Percentiles rank a stretch among this genome's conserved stretches.
phyloP scores from a whole-genome alignment of 345 rosid genomes.

The Alliaria petiolata region DNA sequence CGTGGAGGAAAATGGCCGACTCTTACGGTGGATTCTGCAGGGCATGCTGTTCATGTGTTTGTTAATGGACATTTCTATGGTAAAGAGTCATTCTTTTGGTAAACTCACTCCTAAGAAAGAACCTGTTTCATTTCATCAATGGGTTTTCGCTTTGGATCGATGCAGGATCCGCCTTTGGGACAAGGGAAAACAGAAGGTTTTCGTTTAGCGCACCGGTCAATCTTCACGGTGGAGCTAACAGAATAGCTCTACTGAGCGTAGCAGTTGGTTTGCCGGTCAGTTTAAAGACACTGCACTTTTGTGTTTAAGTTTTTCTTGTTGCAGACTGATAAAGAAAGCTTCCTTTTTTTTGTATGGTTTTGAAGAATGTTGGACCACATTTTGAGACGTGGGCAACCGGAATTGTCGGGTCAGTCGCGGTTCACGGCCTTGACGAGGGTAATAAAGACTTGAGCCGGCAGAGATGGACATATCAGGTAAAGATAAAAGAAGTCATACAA shows the following conservation, averaged over 20 bases:
- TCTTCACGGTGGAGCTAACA: constrained; percentile 68
- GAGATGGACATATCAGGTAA: constrained; percentile 93
- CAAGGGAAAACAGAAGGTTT: constrained; percentile 57
- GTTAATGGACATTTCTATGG: constrained; percentile 77
- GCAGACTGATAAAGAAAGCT: neutral
- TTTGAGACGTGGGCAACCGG: constrained; percentile 88
- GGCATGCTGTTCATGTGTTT: constrained; percentile 90
- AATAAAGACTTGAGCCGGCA: constrained; percentile 71
- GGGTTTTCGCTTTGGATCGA: neutral
- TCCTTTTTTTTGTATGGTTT: neutral
- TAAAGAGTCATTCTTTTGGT: constrained; percentile 13
- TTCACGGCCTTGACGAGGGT: constrained; percentile 70
- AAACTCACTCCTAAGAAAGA: neutral
- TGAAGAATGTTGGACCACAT: constrained; percentile 73
- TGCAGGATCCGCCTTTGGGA: constrained; percentile 88
- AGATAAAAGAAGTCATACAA: neutral
- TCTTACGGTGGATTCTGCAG: constrained; percentile 70
- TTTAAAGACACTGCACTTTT: neutral
- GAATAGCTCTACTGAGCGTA: constrained; percentile 72
- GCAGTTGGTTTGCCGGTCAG: constrained; percentile 90
- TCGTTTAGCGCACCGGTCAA: constrained; percentile 59
- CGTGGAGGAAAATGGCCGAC: constrained; percentile 61
- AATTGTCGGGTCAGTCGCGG: constrained; percentile 59
- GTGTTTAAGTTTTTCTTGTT: neutral
- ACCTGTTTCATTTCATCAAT: neutral